These are phyloP conservation scores for Tricholoma hemisulphureum DNA, from an alignment of 768 basidiomycete species.

Conservation along the genomic window DNA sequence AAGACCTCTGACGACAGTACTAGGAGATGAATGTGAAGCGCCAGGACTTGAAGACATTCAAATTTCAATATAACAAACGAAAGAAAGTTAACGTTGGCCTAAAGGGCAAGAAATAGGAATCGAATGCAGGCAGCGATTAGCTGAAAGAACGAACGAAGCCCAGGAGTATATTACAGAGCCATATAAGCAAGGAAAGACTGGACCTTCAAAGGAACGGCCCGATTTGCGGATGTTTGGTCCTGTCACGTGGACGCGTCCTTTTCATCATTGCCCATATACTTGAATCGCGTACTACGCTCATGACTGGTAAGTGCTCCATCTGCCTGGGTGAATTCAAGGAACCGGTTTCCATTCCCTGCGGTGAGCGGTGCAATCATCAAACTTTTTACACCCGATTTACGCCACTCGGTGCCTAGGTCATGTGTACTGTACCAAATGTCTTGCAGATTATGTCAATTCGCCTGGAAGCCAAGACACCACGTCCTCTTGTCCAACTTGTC, in stretches of 20 bases:
- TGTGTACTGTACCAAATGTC: slow-evolving; percentile 59
- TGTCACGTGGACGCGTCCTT: background rate
- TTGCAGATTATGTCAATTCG: slow-evolving; percentile 42
- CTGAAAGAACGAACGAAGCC: slow-evolving; percentile 3
- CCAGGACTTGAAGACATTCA: slow-evolving; percentile 36
- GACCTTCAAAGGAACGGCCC: too few species aligned
- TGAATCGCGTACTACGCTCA: slow-evolving; percentile 4
- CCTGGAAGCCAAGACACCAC: slow-evolving; percentile 32
- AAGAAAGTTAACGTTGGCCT: too few species aligned
- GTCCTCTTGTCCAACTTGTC: slow-evolving; percentile 60
- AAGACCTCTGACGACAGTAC: slow-evolving; percentile 19
- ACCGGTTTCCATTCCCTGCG: slow-evolving; percentile 62
- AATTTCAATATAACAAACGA: slow-evolving; percentile 14
- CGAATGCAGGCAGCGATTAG: slow-evolving; percentile 10
- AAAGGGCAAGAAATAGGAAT: too few species aligned
- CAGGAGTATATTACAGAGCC: slow-evolving; percentile 9
- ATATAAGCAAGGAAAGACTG: too few species aligned
- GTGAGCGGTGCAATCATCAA: slow-evolving; percentile 33
- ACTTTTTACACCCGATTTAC: background rate
- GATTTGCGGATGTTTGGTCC: slow-evolving; percentile 3
- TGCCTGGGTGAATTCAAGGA: slow-evolving; percentile 52
- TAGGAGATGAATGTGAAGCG: slow-evolving; percentile 10
- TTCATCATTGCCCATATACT: background rate
- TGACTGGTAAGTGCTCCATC: slow-evolving; percentile 48
- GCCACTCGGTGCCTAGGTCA: slow-evolving; percentile 44